Conservation (phyloP, 352 stramenopile genomes). For the Pythium biforme region DNA sequence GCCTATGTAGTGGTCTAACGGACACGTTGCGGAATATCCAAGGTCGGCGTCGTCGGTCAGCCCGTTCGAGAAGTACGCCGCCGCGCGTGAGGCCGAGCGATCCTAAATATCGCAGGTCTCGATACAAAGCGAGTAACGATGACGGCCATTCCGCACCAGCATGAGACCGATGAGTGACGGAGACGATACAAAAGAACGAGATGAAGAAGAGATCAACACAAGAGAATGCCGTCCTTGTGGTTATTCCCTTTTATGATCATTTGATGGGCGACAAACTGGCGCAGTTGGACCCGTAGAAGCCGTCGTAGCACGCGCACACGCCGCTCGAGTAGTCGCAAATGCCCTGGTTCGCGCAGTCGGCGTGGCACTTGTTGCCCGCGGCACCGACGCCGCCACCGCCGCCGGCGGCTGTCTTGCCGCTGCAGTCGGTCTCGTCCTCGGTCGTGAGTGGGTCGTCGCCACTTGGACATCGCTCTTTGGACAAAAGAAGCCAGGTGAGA, state of each 20-base stretch:
- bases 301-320: slow-evolving; percentile 64
- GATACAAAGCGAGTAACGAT: neutral
- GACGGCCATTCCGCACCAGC: neutral
- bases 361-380: slow-evolving; percentile 61
- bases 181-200: neutral
- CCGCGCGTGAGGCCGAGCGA: slow-evolving; percentile 41
- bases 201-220: slow-evolving; percentile 3
- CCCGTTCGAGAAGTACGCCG: slow-evolving; percentile 72
- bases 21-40: slow-evolving; percentile 2
- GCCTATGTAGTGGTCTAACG: no score
- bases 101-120: slow-evolving; percentile 36
- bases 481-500: neutral
- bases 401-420: slow-evolving; percentile 36
- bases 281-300: slow-evolving; percentile 82
- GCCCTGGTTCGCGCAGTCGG: slow-evolving; percentile 77
- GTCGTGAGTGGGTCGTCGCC: slow-evolving; percentile 83
- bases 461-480: slow-evolving; percentile 79
- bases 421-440: slow-evolving; percentile 86
- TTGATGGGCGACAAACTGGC: slow-evolving; percentile 60
- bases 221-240: neutral
- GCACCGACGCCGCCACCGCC: slow-evolving; percentile 35
- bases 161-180: neutral
- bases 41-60: slow-evolving; percentile 48
- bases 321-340: slow-evolving; percentile 70
- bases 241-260: neutral